These are phyloP conservation scores for Pichia gijzeniarum DNA, from an alignment of 805 yeast species.

Conservation along the genomic window DNA sequence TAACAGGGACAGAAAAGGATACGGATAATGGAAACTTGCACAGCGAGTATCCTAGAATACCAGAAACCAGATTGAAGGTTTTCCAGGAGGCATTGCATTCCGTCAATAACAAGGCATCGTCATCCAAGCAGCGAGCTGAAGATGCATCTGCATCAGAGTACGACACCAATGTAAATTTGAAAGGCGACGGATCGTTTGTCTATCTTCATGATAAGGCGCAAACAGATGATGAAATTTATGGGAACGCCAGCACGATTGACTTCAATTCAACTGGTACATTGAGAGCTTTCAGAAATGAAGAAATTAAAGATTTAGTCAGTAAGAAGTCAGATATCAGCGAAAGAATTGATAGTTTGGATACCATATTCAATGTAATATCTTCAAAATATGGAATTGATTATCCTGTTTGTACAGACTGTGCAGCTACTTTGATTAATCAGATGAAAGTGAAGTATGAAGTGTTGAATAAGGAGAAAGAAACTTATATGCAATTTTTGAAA, in stretches of 20 bases:
- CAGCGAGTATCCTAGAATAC: slow-evolving; percentile 29
- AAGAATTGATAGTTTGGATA: slow-evolving; percentile 43
- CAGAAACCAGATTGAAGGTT: slow-evolving; percentile 33
- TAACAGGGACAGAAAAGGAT: background rate
- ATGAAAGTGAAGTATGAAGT: slow-evolving; percentile 67
- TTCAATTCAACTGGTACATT: background rate
- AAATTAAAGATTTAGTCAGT: slow-evolving; percentile 11
- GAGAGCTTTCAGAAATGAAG: slow-evolving; percentile 11
- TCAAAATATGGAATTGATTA: slow-evolving; percentile 74
- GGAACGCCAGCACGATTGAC: background rate
- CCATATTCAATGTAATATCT: slow-evolving; percentile 66
- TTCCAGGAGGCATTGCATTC: slow-evolving; percentile 29
- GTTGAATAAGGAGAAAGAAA: slow-evolving; percentile 69
- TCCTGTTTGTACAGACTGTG: slow-evolving; percentile 88
- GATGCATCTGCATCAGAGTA: background rate
- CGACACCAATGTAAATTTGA: background rate
- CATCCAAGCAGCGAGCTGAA: too few relatives aligned
- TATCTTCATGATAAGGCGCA: slow-evolving; percentile 10
- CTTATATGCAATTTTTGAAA: slow-evolving; percentile 65
- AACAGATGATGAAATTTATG: slow-evolving; percentile 3
- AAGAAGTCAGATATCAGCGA: slow-evolving; percentile 30
- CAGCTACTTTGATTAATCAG: slow-evolving; percentile 54
- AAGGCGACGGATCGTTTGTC: slow-evolving; percentile 12
- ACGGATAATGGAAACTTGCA: slow-evolving; percentile 14
- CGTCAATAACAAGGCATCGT: slow-evolving; percentile 16